phyloP scores from a whole-genome alignment of 2,329 filamentous ascomycete species.

The Ramularia endophylla region DNA sequence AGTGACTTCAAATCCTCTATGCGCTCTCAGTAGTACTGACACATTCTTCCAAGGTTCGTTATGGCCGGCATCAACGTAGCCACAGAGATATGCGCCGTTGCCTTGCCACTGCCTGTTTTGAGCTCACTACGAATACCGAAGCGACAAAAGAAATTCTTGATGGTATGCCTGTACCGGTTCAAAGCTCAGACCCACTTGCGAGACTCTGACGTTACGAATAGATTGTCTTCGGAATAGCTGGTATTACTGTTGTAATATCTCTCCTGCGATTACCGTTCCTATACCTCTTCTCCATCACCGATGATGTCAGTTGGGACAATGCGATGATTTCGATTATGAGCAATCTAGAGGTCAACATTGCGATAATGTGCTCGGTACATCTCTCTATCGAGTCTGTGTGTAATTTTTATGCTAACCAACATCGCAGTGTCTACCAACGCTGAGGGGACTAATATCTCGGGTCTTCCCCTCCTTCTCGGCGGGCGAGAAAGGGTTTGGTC shows the following conservation, averaged over 20 bases:
- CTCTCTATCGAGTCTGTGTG: neutral
- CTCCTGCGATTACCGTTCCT: constrained; percentile 20
- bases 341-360: constrained; percentile 21
- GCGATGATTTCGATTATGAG: constrained; percentile 16
- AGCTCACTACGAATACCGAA: constrained; percentile 21
- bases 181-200: too few relatives aligned
- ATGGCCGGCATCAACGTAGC: constrained; percentile 28
- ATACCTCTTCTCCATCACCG: constrained; percentile 15
- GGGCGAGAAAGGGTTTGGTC: constrained; percentile 7
- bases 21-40: neutral
- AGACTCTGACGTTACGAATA: too few relatives aligned
- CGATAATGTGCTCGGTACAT: constrained; percentile 21
- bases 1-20: neutral
- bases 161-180: too few relatives aligned
- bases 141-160: constrained; percentile 25
- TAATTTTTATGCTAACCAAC: neutral
- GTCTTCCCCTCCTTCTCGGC: constrained; percentile 8
- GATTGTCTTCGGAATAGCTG: constrained; percentile 27
- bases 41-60: constrained; percentile 8
- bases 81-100: constrained; percentile 27
- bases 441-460: constrained; percentile 12
- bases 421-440: constrained; percentile 10
- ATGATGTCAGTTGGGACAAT: constrained; percentile 21
- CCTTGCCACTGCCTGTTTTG: constrained; percentile 28
- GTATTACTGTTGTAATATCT: constrained; percentile 19